Evolutionary conservation across 2,329 filamentous ascomycete species (phyloP).

Genomic region (Rhynchosporium secalis): DNA sequence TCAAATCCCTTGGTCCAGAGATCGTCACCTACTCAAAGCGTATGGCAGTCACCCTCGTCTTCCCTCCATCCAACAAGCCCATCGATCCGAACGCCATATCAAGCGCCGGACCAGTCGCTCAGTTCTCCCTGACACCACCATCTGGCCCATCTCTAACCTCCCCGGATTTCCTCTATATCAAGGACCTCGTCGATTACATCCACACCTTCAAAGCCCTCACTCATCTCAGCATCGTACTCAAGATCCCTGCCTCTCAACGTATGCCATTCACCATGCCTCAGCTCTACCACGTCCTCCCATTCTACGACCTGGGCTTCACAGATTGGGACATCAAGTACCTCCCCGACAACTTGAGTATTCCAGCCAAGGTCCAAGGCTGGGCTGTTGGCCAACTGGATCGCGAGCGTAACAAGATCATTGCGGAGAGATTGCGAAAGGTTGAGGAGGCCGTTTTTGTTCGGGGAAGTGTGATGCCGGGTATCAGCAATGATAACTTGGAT

Average conservation of each 20-base stretch:
- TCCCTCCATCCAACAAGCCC: conserved; percentile 13
- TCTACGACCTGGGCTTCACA: conserved; percentile 33
- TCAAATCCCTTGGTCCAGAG: conserved; percentile 25
- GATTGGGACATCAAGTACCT: conserved; percentile 31
- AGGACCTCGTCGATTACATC: conserved; percentile 10
- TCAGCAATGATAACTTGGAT: conserved; percentile 6
- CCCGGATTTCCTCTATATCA: conserved; percentile 12
- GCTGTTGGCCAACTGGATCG: conserved; percentile 14
- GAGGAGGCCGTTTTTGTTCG: conserved; percentile 14
- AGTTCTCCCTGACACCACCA: background rate
- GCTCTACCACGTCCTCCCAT: conserved; percentile 31
- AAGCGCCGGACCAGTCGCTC: conserved; percentile 5
- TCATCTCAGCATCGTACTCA: conserved; percentile 6
- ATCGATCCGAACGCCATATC: background rate
- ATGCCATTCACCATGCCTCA: conserved; percentile 21
- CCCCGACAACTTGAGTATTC: conserved; percentile 20
- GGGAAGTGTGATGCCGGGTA: conserved; percentile 12
- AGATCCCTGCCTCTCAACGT: conserved; percentile 11
- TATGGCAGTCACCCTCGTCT: conserved; percentile 27
- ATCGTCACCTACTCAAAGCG: conserved; percentile 19
- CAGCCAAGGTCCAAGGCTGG: conserved; percentile 13
- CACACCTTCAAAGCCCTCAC: conserved; percentile 10
- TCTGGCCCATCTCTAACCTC: background rate
- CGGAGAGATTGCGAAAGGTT: conserved; percentile 10
- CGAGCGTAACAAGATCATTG: conserved; percentile 17